Evolutionary conservation across 2,329 filamentous ascomycete genomes (phyloP).

Genomic region (Penicillium crustosum): DNA sequence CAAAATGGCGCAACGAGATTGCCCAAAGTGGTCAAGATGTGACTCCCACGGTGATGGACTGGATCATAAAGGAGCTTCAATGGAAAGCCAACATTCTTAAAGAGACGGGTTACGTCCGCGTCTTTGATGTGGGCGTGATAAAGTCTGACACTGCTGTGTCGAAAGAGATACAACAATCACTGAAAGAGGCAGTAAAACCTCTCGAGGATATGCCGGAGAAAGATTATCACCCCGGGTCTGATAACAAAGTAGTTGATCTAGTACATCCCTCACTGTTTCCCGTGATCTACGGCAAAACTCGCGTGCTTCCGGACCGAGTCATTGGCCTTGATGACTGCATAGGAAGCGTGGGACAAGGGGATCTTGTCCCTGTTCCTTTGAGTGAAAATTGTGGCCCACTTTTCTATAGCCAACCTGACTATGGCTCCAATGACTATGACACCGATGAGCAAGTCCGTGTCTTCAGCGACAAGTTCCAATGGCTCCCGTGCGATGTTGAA

Average conservation of each 20-base stretch:
- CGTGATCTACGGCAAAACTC: constrained; percentile 32
- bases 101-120: constrained; percentile 42
- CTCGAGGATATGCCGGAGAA: constrained; percentile 59
- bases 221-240: constrained; percentile 64
- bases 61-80: constrained; percentile 51
- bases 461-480: constrained; percentile 45
- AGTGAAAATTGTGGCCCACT: not conserved
- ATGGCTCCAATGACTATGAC: not conserved
- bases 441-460: not conserved
- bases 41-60: constrained; percentile 38
- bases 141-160: constrained; percentile 56
- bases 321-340: constrained; percentile 30
- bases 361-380: constrained; percentile 4
- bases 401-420: not conserved
- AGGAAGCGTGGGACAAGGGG: constrained; percentile 16
- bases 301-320: constrained; percentile 22
- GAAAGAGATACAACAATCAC: constrained; percentile 39
- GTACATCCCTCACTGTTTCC: constrained; percentile 60
- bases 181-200: constrained; percentile 49
- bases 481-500: constrained; percentile 46
- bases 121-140: constrained; percentile 49
- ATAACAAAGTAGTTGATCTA: constrained; percentile 61
- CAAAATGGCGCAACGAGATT: constrained; percentile 38
- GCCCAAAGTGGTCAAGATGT: constrained; percentile 26
- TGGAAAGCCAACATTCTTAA: constrained; percentile 49